Conservation (phyloP, 75 land plant genomes). For the Picea sitchensis region DNA sequence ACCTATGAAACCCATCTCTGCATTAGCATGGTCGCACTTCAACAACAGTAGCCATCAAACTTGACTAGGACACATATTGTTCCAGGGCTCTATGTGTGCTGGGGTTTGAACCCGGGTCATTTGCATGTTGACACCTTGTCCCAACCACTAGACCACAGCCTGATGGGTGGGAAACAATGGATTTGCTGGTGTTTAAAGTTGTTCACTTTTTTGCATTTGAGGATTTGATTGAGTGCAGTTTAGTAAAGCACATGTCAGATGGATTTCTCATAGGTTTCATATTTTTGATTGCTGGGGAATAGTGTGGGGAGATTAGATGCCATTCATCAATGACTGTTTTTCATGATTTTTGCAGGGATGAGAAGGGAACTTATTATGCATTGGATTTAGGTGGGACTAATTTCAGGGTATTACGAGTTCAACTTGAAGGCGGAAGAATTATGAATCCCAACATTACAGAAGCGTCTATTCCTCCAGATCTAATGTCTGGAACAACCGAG, state of each 20-base stretch:
- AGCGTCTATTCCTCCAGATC: constrained; percentile 59
- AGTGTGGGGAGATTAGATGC: too few relatives aligned
- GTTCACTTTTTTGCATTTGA: too few relatives aligned
- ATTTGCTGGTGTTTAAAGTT: too few relatives aligned
- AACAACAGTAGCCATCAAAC: not conserved
- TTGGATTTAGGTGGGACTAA: constrained; percentile 92
- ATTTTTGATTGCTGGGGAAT: too few relatives aligned
- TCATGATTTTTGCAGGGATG: constrained; percentile 22
- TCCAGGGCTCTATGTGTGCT: not conserved
- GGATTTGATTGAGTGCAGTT: too few relatives aligned
- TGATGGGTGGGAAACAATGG: not conserved
- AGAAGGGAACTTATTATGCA: constrained; percentile 79
- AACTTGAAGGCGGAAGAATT: constrained; percentile 57
- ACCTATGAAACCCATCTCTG: not conserved
- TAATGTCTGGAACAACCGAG: constrained; percentile 69
- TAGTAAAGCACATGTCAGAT: too few relatives aligned
- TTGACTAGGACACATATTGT: not conserved
- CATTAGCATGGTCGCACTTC: not conserved
- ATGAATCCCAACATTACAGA: constrained; percentile 37
- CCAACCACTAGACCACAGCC: not conserved
- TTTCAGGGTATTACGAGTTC: constrained; percentile 70
- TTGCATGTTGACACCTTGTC: not conserved
- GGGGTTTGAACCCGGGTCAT: not conserved
- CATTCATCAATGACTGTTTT: not conserved
- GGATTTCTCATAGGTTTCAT: too few relatives aligned